Evolutionary conservation across 1,284 basidiomycete genomes (phyloP), one percentile per base, ranked within the genome.

Genomic region (Heterobasidion irregulare): DNA sequence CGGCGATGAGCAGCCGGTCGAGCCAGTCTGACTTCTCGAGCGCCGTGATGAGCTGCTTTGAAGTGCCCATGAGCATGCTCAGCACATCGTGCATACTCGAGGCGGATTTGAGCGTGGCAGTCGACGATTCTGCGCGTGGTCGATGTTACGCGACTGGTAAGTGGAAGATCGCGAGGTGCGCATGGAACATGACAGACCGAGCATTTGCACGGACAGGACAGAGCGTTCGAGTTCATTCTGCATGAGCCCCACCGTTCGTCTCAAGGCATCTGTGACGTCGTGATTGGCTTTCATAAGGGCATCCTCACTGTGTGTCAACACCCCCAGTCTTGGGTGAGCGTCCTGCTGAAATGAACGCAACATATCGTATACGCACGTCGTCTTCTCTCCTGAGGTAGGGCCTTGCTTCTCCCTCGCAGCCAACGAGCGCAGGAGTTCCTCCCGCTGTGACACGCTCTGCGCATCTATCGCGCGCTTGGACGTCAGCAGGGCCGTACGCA

Each of bases 1-100:
- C 77, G 55, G 91, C 71, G 60, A 98, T 86, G 59, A 96, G 73
- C 38, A 94, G 68, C 7, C 93, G 86, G 73, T 98, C 94, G n/a
- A 94, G 75, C 83, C 90, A 88, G 74, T 97, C 93, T 6, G 92
- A 84, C 58, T 86, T 85, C 70, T 95, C 89, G 47, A 98, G 83
- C 0, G 86, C 84, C 15, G 86, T 89, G 60, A 97, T 85, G 57
- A 97, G 81, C 43, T 86, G 79, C 64, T 89, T 86, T 0, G 92
- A 94, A 32, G 89, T 84, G 52, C 76, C 74, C 66, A 97, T 82
- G 55, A 97, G 71, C 52, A 78, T 76, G 41, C 79, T 80, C 60
- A 97, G 85, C 12, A 77, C 78, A 64, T 92, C 87, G 65, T 97
- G 93, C n/a, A 86, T 82, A 9, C 78, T 71, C 0, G 88, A 87